phyloP scores from a whole-genome alignment of 352 stramenopile species.

The Phytophthora hybrid region DNA sequence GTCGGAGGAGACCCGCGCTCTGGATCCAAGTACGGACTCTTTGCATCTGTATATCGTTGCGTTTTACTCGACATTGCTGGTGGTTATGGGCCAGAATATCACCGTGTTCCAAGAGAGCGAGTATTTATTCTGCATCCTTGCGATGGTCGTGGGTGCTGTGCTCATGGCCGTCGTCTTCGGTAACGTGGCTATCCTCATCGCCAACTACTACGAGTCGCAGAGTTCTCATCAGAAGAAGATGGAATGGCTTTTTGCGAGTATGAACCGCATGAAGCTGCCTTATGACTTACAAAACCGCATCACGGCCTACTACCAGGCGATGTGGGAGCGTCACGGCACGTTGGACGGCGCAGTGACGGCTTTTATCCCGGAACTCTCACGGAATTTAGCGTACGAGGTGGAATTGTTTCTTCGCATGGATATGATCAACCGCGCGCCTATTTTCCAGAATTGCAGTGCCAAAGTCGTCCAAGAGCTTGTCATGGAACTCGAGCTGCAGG shows the following conservation, averaged over 20 bases:
- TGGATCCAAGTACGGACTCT: constrained; percentile 39
- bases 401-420: constrained; percentile 86
- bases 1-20: constrained; percentile 56
- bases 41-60: constrained; percentile 68
- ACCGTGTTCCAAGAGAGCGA: constrained; percentile 70
- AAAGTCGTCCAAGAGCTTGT: constrained; percentile 89
- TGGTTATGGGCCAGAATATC: constrained; percentile 87
- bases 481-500: constrained; percentile 82
- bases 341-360: constrained; percentile 77
- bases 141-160: constrained; percentile 78
- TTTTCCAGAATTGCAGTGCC: constrained; percentile 83
- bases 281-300: constrained; percentile 85
- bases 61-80: constrained; percentile 72
- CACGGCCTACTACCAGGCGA: constrained; percentile 87
- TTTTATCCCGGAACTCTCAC: constrained; percentile 82
- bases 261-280: constrained; percentile 84
- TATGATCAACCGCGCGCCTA: constrained; percentile 89
- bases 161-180: constrained; percentile 90
- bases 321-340: constrained; percentile 87
- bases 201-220: constrained; percentile 88
- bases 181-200: constrained; percentile 87
- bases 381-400: constrained; percentile 86
- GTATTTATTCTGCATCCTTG: constrained; percentile 75
- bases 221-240: constrained; percentile 89
- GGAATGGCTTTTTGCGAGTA: constrained; percentile 87